Conservation (phyloP, 768 basidiomycete genomes). For the Clitopilus passeckerianus region DNA sequence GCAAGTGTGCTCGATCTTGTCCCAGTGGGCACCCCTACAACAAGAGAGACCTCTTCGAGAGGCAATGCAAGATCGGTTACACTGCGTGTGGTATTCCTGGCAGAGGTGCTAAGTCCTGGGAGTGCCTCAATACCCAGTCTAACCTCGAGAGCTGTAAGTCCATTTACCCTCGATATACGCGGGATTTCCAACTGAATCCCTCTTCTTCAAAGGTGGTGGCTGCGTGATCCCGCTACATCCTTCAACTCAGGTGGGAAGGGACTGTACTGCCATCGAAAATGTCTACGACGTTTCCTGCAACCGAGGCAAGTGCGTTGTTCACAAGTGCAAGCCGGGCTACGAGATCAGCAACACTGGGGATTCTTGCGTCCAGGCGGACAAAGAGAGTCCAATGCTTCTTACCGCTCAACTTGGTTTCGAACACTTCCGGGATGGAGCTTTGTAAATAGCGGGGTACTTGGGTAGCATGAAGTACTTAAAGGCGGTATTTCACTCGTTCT, state of each 20-base stretch:
- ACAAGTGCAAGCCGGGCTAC: conserved; percentile 41
- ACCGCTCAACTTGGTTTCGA: conserved; percentile 24
- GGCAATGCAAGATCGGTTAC: conserved; percentile 29
- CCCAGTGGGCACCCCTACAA: conserved; percentile 24
- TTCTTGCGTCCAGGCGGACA: conserved; percentile 22
- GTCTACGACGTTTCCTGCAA: conserved; percentile 46
- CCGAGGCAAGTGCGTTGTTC: conserved; percentile 35
- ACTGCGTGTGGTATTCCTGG: conserved; percentile 41
- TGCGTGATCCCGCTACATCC: conserved; percentile 30
- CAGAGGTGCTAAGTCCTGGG: conserved; percentile 33
- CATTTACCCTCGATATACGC: background rate
- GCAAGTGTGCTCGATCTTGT: conserved; percentile 36
- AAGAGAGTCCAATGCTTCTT: conserved; percentile 15
- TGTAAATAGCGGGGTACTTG: background rate
- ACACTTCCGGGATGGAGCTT: conserved; percentile 4
- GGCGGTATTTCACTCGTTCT: too few relatives aligned
- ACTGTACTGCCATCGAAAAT: conserved; percentile 44
- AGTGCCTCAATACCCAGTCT: conserved; percentile 40
- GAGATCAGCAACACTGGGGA: conserved; percentile 13
- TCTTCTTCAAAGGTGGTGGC: conserved; percentile 35
- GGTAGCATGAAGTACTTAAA: background rate
- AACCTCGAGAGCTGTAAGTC: conserved; percentile 52
- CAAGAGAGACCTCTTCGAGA: conserved; percentile 26
- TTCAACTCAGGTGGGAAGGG: conserved; percentile 29
- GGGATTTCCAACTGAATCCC: background rate